Conservation (phyloP, 1,139 yeast genomes). For the Blastobotrys illinoisensis region DNA sequence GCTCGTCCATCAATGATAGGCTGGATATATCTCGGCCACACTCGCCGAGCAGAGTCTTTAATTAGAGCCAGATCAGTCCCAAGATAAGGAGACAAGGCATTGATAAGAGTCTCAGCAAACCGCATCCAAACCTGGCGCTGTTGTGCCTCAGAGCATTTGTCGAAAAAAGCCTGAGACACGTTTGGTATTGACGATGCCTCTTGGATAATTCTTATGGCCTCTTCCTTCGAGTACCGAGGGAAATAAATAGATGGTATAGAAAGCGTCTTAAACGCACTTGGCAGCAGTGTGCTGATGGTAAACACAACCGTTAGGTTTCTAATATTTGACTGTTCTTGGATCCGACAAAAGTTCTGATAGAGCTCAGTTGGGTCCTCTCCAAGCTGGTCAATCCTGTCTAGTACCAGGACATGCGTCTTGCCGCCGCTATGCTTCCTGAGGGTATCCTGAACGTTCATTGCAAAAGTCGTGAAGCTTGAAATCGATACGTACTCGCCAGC, state of each 20-base stretch:
- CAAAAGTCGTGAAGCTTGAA: not conserved
- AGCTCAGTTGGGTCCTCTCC: slow-evolving; percentile 46
- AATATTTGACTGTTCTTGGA: slow-evolving; percentile 39
- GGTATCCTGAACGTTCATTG: slow-evolving; percentile 17
- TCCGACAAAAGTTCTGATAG: slow-evolving; percentile 42
- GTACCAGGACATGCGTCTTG: slow-evolving; percentile 47
- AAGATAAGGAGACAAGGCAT: slow-evolving; percentile 46
- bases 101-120: slow-evolving; percentile 47
- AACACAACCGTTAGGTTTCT: slow-evolving; percentile 33
- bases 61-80: slow-evolving; percentile 49
- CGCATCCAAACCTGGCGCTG: slow-evolving; percentile 41
- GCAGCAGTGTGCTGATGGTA: slow-evolving; percentile 40
- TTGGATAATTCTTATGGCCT: slow-evolving; percentile 36
- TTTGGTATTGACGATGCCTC: not conserved
- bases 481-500: not conserved
- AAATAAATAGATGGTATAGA: slow-evolving; percentile 48
- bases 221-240: slow-evolving; percentile 41
- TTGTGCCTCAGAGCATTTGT: not conserved
- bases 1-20: slow-evolving; percentile 38
- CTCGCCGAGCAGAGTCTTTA: slow-evolving; percentile 38
- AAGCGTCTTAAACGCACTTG: slow-evolving; percentile 42
- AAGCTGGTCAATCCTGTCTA: slow-evolving; percentile 55
- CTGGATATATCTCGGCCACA: slow-evolving; percentile 50
- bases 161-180: not conserved
- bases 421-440: slow-evolving; percentile 32